Percentiles rank a stretch among this genome's conserved stretches.
Evolutionary conservation across 495 filamentous ascomycete genomes (phyloP).

Genomic region (Xylaria sp.): DNA sequence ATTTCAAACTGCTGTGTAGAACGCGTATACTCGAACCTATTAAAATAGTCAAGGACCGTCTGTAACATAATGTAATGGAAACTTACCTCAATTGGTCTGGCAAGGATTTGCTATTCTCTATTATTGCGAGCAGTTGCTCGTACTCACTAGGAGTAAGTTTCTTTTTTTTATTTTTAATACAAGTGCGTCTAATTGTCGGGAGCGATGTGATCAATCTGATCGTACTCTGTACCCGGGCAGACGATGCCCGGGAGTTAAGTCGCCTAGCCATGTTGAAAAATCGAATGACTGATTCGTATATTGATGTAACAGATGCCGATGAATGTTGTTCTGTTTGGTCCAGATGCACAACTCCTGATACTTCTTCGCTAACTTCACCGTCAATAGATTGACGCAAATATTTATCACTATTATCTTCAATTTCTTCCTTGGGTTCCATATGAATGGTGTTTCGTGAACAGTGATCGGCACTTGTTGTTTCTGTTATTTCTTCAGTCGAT

Average conservation of each 20-base stretch:
- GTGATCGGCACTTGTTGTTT: neutral
- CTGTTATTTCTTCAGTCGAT: neutral
- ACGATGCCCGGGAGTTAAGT: slow-evolving; percentile 11
- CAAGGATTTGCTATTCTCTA: neutral
- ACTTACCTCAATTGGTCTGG: slow-evolving; percentile 3
- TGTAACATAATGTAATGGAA: neutral
- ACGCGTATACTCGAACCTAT: slow-evolving; percentile 11
- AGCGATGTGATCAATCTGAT: slow-evolving; percentile 14
- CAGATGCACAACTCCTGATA: neutral
- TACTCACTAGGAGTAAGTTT: slow-evolving; percentile 2
- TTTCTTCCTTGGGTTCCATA: neutral
- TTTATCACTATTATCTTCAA: neutral
- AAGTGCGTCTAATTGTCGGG: slow-evolving; percentile 6
- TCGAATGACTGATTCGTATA: neutral
- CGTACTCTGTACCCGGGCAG: slow-evolving; percentile 13
- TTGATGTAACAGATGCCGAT: neutral
- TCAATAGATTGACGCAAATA: slow-evolving; percentile 1
- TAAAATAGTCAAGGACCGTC: neutral
- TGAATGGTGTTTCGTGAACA: neutral
- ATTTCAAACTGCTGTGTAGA: slow-evolving; percentile 13
- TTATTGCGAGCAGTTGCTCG: neutral
- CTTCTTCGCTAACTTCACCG: neutral
- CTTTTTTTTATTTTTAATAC: neutral
- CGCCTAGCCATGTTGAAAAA: neutral
- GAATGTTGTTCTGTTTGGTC: neutral